These are phyloP conservation scores for Ceratobasidium sp. DNA, from an alignment of 1,284 basidiomycete genomes.

Conservation along the genomic window DNA sequence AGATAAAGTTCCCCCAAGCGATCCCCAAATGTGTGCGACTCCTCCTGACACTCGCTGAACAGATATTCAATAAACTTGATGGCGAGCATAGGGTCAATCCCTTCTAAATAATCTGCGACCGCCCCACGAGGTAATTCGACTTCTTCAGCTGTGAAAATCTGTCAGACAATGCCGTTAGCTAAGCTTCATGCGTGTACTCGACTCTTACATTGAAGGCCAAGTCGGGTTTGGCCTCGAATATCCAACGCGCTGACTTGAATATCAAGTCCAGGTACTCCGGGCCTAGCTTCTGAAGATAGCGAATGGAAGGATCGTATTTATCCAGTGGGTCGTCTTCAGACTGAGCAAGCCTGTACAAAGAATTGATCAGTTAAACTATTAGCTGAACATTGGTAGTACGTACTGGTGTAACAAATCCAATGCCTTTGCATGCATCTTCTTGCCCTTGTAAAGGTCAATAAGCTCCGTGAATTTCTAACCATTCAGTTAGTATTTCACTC, in stretches of 20 bases:
- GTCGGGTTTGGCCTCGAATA: constrained; percentile 79
- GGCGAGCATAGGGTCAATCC: constrained; percentile 76
- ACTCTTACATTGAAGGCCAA: constrained; percentile 80
- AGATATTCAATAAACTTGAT: constrained; percentile 90
- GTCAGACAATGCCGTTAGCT: neutral
- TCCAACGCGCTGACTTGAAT: constrained; percentile 86
- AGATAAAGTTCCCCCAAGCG: constrained; percentile 90
- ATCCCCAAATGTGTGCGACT: constrained; percentile 82
- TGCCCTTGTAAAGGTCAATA: constrained; percentile 92
- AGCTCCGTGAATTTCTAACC: constrained; percentile 90
- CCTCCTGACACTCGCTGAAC: constrained; percentile 80
- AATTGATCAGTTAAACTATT: neutral
- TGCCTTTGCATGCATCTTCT: constrained; percentile 95
- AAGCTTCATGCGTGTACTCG: neutral
- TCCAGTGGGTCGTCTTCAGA: constrained; percentile 84
- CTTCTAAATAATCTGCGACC: constrained; percentile 85
- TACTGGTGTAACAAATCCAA: constrained; percentile 85
- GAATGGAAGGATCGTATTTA: constrained; percentile 86
- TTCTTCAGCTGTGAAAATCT: constrained; percentile 97
- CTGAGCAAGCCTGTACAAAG: constrained; percentile 74
- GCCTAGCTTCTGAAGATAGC: constrained; percentile 93
- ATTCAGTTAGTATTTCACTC: neutral
- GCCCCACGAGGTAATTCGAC: constrained; percentile 84
- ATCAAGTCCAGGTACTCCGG: constrained; percentile 83
- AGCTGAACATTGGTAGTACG: constrained; percentile 53